Evolutionary conservation across 23 red algal genomes (phyloP), one percentile per base, ranked within the genome.

Genomic region (Cyanidium caldarium): DNA sequence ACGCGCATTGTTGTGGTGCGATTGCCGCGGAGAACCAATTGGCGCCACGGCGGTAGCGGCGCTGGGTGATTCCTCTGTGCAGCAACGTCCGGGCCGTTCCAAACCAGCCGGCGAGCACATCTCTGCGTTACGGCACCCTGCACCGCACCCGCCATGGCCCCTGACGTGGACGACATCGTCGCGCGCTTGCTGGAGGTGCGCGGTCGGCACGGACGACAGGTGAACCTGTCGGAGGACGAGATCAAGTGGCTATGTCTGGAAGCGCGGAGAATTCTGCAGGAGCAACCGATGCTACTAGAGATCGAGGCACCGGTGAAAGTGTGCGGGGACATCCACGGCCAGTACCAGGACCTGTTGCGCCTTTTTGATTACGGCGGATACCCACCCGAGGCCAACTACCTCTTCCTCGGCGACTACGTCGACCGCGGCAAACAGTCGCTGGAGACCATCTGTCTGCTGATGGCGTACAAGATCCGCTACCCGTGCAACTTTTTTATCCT

Each of bases 401-500:
- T 98, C 37, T 98, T 98, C 46, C 61, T 98, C 40, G 92, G 92
- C 16, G 92, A 98, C 67, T 98, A 98, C 41, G 92, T 98, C 15
- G 92, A 98, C 69, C 85, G 92, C 40, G 92, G 92, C 37, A 84
- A 87, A 40, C 92, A 98, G 68, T 80, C 72, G 19, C 85, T 98
- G 20, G 92, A 98, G 67, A 98, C 92, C 0, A 98, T 98, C 72
- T 98, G 92, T 65, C 80, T 98, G 19, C 70, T 98, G 65, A 71
- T 98, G n/a, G 82, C 92, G 2, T 98, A 84, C 80, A 98, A 98
- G 68, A 84, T 98, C 16, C 80, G 86, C 34, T 98, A 98, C 58
- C 92, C 92, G n/a, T 84, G 87, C 43, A 98, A 98, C 78, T 98
- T 98, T 77, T 98, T 98, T 45, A 88, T 98, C 39, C 80, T 98